Base-by-base conservation (phyloP, 306 rosid species). In the Carpinus viminea region DNA sequence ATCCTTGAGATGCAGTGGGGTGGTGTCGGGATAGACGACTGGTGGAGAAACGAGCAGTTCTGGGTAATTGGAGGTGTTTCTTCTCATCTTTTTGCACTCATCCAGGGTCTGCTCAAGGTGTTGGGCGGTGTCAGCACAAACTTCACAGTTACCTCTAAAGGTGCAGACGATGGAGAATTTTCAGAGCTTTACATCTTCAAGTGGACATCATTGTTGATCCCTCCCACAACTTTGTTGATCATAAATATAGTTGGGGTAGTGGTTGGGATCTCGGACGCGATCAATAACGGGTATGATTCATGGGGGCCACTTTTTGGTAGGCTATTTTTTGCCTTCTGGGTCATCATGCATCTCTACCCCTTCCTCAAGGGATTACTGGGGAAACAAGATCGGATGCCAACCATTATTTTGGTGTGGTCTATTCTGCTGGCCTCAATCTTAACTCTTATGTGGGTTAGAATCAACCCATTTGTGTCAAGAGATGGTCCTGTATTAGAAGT, bases 1-100 rank as follows among this genome's bases (percentile, higher is more conserved):
- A 88, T 95, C 79, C 96, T 92, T 3, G 98, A 95, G 93, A 95
- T 95, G 98, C 98, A 89, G 52, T 95, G 98, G 99, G 99, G 99
- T 5, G 94, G 94, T 51, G 96, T 95, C 3, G 85, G 89, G 43
- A 93, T 95, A 9, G 98, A 95, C 13, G 98, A 95, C 76, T 95
- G 98, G 99, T 95, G 98, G 99, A 91, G 98, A 76, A 95, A 95
- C 52, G 99, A 95, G 84, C 99, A 95, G 81, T 93, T 95, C 76
- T 95, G 98, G 99, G 98, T 95, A 51, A 95, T 95, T 18, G 99
- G 99, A 78, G 97, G 99, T 12, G 98, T 82, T 75, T 95, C 97
- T 7, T 91, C 99, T 0, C 99, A 95, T 83, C 92, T 95, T 18
- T 95, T 91, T 20, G 99, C 99, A 41, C 94, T 95, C 47, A 75